Evolutionary conservation across 495 filamentous ascomycete species (phyloP), one percentile per base, ranked within the genome.

Genomic region (Penicillium nucicola): DNA sequence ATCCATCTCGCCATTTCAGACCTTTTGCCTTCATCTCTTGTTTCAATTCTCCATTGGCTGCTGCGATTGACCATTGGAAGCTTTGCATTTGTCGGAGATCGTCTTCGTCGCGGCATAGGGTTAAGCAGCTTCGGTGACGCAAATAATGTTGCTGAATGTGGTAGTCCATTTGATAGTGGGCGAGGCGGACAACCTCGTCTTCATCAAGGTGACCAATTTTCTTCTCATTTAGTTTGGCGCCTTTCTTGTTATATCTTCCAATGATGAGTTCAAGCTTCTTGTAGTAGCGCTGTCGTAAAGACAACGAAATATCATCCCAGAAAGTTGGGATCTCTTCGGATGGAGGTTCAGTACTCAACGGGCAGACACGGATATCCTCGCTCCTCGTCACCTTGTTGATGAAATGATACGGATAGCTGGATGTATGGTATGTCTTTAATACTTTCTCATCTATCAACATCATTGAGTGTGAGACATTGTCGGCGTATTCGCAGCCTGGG

Each of bases 81-180:
- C 55, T 15, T 15, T 56, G 50, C 9, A 69, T 31, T 3, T 66
- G 54, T 15, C 58, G 41, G 48, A 68, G 43, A 35, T 71, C 69
- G 3, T 60, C 37, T 13, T 50, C 46, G 18, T 65, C 53, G 9
- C 65, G 68, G 31, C 66, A 70, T 19, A 70, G 41, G 3, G 49
- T 56, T 10, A 72, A 37, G 1, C 61, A 41, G 1, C 60, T 56
- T 4, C 62, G 49, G 10, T 50, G 49, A 5, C 48, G 15, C 10
- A 70, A 47, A 18, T 64, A 62, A 42, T 75, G 71, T 33, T 68
- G 58, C 5, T 61, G 65, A 20, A 71, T 62, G 41, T 75, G 71
- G 28, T 57, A 69, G 34, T 71, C 69, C 1, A 65, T 53, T 19
- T 59, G 52, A 32, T 71, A 71, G 20, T 57, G 64, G 6, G 69